Evolutionary conservation across 2,329 filamentous ascomycete genomes (phyloP).

Genomic region (Trichoderma hamatum): DNA sequence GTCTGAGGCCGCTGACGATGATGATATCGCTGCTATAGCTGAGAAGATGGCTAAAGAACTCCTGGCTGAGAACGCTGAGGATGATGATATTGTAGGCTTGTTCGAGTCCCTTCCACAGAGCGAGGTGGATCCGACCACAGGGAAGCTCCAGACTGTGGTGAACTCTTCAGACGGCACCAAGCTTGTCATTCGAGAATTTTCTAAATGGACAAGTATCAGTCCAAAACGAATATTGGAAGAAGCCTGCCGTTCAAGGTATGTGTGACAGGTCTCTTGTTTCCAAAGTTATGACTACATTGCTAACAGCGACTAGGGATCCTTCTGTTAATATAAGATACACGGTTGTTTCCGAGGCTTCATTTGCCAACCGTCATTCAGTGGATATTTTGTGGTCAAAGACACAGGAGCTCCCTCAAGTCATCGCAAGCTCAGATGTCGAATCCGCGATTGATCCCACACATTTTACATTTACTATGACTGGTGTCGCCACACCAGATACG

Average conservation of each 20-base stretch:
- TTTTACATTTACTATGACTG: constrained; percentile 72
- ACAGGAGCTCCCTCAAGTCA: constrained; percentile 54
- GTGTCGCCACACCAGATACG: constrained; percentile 71
- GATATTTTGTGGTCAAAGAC: constrained; percentile 78
- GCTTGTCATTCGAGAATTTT: constrained; percentile 77
- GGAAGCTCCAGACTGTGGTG: constrained; percentile 60
- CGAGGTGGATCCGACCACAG: constrained; percentile 60
- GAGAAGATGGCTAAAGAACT: constrained; percentile 62
- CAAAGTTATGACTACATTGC: neutral
- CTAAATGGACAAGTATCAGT: constrained; percentile 75
- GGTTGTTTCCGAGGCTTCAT: constrained; percentile 71
- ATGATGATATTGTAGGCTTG: constrained; percentile 52
- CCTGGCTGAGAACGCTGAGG: constrained; percentile 51
- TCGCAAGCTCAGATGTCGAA: constrained; percentile 47
- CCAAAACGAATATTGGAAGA: constrained; percentile 82
- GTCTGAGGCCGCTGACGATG: constrained; percentile 32
- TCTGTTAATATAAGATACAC: constrained; percentile 68
- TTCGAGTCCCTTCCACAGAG: constrained; percentile 64
- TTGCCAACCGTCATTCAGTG: constrained; percentile 75
- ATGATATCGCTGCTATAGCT: constrained; percentile 48
- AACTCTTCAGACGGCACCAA: constrained; percentile 56
- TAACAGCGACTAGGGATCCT: constrained; percentile 57
- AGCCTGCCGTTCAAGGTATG: constrained; percentile 76
- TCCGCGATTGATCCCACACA: constrained; percentile 51
- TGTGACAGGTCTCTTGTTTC: neutral